Base-by-base conservation (phyloP, 441 rosid genomes). In the Bocquillonia castaneifolia region DNA sequence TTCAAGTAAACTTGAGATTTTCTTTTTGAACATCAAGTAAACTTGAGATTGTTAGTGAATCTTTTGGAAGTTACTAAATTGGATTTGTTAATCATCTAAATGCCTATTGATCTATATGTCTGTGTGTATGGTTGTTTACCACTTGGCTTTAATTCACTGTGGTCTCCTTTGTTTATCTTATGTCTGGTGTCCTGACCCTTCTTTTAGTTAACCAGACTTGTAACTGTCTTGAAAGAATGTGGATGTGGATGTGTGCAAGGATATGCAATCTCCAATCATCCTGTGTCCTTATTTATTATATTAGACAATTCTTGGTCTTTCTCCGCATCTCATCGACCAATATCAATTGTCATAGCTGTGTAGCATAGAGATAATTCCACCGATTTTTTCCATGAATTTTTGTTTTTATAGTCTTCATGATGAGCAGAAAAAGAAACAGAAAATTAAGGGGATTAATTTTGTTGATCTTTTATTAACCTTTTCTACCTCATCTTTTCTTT, bases 181-280 rank as follows among this genome's bases (percentile, higher is more conserved):
- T 31, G 14, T 5, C 39, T 57, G 40, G 61, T 57, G 22, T 18
- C 32, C 1, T 57, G 23, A 39, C 44, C 28, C 29, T 36, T 20
- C 22, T 6, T 42, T 56, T 59, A 20, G 9, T 36, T 45, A n/a
- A 37, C 47, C 63, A 59, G 47, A 59, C 37, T 58, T 58, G 44
- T 36, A 0, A 58, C 32, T 54, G 62, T 55, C 17, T 31, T 8
- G 5, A 17, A 13, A 32, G n/a, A 15, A 5, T 7, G 2, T 28
- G 40, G 34, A 34, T 63, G 25, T 44, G 26, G 39, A 12, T 4
- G 25, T 12, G 6, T 54, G 7, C 18, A 53, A 26, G 58, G 23
- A 18, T 47, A 17, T 47, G 5, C 18, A 18, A 47, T 8, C 51
- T 47, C 23, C 25, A 10, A 20, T 34, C 31, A 29, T 29, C 59